Evolutionary conservation across 2,329 filamentous ascomycete genomes (phyloP), one percentile per base, ranked within the genome.

Genomic region (Aspergillus neoniger): DNA sequence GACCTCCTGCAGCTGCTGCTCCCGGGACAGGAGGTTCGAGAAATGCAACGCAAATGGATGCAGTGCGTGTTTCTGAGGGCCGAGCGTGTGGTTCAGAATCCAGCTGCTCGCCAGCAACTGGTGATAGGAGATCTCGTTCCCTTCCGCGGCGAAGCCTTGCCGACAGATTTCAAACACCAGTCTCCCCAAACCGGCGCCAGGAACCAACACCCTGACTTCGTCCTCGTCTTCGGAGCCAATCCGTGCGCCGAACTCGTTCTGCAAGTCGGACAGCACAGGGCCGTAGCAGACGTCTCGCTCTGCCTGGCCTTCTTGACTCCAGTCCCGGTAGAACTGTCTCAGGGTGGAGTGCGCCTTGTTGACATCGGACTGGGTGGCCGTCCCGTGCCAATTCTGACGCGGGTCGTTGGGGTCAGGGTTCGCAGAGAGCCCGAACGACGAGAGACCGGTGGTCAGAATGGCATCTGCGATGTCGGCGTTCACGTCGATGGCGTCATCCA

Each of bases 51-150:
- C 86, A 85, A 94, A 99, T 0, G 95, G 95, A 70, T 90, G 91
- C 55, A 99, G 82, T 8, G 82, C 86, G 76, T 92, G 91, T 63
- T 90, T 82, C 15, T 83, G 82, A 0, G 84, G 84, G 2, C 75
- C 72, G 0, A 80, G 69, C 4, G 88, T 91, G 68, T 78, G 74
- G 60, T 83, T 83, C 41, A 83, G 69, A 8, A 82, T 68, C 77
- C 80, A 86, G 63, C 85, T 85, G 60, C 91, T 96, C 1, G 92
- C 92, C 60, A 98, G 82, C n/a, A 99, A 85, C 74, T 96, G 92
- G 75, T 99, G 95, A 72, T 96, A 98, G 2, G 93, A 97, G 63
- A 98, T 96, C 77, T 99, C 91, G 72, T 97, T 98, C 28, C 94
- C 94, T 75, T 97, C 92, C 0, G 87, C 85, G 10, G 85, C 79